These are phyloP conservation scores for Naganishia onofrii DNA, from an alignment of 768 basidiomycete species.

Conservation along the genomic window DNA sequence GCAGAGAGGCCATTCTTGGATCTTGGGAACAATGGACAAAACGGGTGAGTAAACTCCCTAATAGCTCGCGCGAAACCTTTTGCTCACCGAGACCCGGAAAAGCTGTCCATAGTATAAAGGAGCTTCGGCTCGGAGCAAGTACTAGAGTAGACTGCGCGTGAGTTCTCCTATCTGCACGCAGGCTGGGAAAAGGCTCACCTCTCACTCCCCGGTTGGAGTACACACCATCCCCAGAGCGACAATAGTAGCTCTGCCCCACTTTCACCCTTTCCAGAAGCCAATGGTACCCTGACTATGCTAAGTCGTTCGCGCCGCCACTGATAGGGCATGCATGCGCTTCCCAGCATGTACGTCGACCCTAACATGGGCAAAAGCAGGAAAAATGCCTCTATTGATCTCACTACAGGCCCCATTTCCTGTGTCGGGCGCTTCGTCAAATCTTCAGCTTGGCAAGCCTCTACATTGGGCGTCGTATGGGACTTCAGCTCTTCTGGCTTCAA, in stretches of 20 bases:
- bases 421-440: neutral
- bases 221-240: slow-evolving; percentile 26
- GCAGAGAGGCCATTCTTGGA: neutral
- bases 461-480: neutral
- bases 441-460: neutral
- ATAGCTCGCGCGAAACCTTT: no score
- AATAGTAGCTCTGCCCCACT: neutral
- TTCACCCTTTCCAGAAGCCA: slow-evolving; percentile 11
- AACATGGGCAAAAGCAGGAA: slow-evolving; percentile 23
- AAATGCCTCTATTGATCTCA: slow-evolving; percentile 1
- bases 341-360: slow-evolving; percentile 19
- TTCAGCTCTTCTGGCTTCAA: neutral
- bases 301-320: slow-evolving; percentile 25
- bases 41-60: neutral
- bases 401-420: neutral
- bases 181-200: neutral
- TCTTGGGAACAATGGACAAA: neutral
- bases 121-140: slow-evolving; percentile 17
- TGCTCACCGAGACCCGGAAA: neutral
- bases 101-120: slow-evolving; percentile 22
- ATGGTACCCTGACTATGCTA: slow-evolving; percentile 15
- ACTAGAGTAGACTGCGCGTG: neutral
- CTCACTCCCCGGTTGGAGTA: neutral
- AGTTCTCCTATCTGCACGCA: neutral
- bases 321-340: slow-evolving; percentile 20